These are phyloP conservation scores for Coemansia sp. DNA, from an alignment of 192 early-diverging fungal species.

Conservation along the genomic window DNA sequence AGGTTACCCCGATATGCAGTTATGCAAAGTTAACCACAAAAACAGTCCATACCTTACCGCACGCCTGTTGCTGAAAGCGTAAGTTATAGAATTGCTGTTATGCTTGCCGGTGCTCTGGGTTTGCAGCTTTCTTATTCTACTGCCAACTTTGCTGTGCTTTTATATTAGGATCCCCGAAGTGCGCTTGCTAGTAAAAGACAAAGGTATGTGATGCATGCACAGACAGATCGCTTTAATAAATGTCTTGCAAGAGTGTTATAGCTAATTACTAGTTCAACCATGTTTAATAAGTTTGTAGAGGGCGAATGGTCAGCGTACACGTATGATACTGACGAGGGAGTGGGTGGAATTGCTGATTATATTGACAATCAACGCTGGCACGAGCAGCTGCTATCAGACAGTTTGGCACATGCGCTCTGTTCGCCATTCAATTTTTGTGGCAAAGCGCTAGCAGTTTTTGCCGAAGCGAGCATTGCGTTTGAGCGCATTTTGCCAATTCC, in stretches of 20 bases:
- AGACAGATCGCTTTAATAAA: neutral
- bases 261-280: neutral
- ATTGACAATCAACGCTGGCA: conserved; percentile 31
- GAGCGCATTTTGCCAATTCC: conserved; percentile 39
- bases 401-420: conserved; percentile 19
- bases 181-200: conserved; percentile 21
- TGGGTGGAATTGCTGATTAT: conserved; percentile 21
- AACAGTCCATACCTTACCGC: conserved; percentile 43
- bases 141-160: neutral
- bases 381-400: conserved; percentile 4
- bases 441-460: conserved; percentile 23
- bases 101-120: neutral
- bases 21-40: conserved; percentile 39
- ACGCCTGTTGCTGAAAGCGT: conserved; percentile 36
- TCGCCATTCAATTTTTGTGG: conserved; percentile 51
- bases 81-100: conserved; percentile 10
- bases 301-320: conserved; percentile 33
- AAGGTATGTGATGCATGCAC: conserved; percentile 2
- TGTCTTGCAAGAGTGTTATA: neutral
- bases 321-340: conserved; percentile 7
- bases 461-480: conserved; percentile 29
- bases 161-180: conserved; percentile 39
- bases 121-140: neutral
- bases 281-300: conserved; percentile 1
- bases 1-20: conserved; percentile 24